Evolutionary conservation across 2,329 filamentous ascomycete genomes (phyloP).

Genomic region (Hypoxylon sp.): DNA sequence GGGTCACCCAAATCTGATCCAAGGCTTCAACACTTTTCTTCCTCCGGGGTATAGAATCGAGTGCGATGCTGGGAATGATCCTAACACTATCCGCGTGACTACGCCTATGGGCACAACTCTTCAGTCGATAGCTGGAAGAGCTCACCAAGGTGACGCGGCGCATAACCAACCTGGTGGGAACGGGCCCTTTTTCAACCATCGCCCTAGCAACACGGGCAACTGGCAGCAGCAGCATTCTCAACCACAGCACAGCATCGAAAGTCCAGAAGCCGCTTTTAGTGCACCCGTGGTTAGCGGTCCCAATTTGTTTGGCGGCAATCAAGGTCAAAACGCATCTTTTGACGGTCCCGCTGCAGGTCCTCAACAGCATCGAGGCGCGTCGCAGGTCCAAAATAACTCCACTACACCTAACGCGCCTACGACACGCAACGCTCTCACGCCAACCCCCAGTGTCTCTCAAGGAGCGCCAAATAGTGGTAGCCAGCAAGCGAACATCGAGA

Average conservation of each 20-base stretch:
- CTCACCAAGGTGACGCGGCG: slow-evolving; percentile 59
- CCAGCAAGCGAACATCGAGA: slow-evolving; percentile 76
- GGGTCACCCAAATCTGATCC: slow-evolving; percentile 93
- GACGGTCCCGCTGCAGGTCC: slow-evolving; percentile 46
- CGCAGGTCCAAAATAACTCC: slow-evolving; percentile 51
- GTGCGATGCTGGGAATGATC: slow-evolving; percentile 92
- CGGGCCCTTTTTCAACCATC: slow-evolving; percentile 62
- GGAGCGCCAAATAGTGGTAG: slow-evolving; percentile 71
- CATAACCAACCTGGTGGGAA: slow-evolving; percentile 53
- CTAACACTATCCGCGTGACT: slow-evolving; percentile 95
- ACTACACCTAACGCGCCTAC: slow-evolving; percentile 58
- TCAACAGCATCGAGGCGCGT: slow-evolving; percentile 50
- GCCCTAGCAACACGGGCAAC: slow-evolving; percentile 62
- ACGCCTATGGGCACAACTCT: slow-evolving; percentile 98
- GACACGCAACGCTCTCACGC: slow-evolving; percentile 68
- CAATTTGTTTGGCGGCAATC: slow-evolving; percentile 59
- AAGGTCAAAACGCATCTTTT: slow-evolving; percentile 52
- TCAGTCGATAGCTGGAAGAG: slow-evolving; percentile 78
- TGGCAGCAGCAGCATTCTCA: slow-evolving; percentile 66
- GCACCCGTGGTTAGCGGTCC: slow-evolving; percentile 65
- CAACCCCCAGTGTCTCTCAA: slow-evolving; percentile 67
- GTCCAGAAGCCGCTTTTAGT: slow-evolving; percentile 71
- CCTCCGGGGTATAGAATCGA: slow-evolving; percentile 97
- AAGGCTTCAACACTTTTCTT: slow-evolving; percentile 98
- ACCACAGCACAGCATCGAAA: slow-evolving; percentile 70